Conservation (phyloP, 371 early-diverging fungal genomes). For the Mucor sp. region DNA sequence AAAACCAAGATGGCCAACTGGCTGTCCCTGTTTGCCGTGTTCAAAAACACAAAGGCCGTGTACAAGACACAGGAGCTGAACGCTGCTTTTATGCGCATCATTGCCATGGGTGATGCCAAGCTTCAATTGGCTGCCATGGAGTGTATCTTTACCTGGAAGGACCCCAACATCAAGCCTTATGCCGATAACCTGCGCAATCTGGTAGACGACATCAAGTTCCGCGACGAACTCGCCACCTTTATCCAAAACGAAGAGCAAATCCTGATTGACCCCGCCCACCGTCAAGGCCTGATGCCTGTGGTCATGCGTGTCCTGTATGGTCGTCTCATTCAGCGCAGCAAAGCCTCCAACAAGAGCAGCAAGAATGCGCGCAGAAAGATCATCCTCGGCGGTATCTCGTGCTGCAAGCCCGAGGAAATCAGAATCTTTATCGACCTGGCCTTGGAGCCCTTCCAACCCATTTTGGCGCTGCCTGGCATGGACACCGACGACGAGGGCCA, state of each 20-base stretch:
- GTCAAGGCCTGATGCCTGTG: slow-evolving; percentile 70
- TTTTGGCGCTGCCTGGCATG: slow-evolving; percentile 39
- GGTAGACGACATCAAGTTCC: slow-evolving; percentile 84
- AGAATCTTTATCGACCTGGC: slow-evolving; percentile 77
- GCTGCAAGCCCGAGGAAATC: slow-evolving; percentile 67
- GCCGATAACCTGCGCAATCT: slow-evolving; percentile 75
- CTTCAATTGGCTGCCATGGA: slow-evolving; percentile 82
- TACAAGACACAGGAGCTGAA: slow-evolving; percentile 58
- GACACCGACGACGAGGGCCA: slow-evolving; percentile 17
- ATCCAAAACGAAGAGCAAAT: slow-evolving; percentile 61
- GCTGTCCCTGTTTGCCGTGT: slow-evolving; percentile 76
- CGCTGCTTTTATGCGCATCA: slow-evolving; percentile 66
- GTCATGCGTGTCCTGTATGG: slow-evolving; percentile 89
- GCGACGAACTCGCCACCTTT: slow-evolving; percentile 83
- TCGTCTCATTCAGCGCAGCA: slow-evolving; percentile 76
- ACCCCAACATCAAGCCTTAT: slow-evolving; percentile 67
- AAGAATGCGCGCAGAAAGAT: slow-evolving; percentile 70
- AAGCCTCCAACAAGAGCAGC: slow-evolving; percentile 59
- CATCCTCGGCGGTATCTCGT: slow-evolving; percentile 77
- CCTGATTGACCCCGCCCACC: slow-evolving; percentile 67
- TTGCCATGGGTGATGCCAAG: slow-evolving; percentile 78
- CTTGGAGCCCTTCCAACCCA: slow-evolving; percentile 70
- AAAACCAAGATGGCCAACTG: slow-evolving; percentile 65
- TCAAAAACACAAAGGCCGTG: slow-evolving; percentile 63
- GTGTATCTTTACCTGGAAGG: slow-evolving; percentile 82